phyloP scores from a whole-genome alignment of 257 asterid species.

The Voacanga thouarsii region DNA sequence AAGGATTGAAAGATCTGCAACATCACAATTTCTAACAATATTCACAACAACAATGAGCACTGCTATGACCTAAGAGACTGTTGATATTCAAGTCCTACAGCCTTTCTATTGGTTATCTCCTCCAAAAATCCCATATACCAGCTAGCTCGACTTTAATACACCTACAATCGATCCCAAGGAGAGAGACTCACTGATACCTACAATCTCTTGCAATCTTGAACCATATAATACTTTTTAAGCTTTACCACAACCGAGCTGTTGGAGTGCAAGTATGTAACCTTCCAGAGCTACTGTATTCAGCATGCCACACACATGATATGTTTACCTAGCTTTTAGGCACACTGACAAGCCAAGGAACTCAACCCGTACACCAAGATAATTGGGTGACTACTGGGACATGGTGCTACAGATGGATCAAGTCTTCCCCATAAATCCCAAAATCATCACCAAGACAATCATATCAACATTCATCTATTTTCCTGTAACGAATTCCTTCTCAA shows the following conservation, averaged over 20 bases:
- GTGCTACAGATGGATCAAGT: neutral
- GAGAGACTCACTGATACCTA: neutral
- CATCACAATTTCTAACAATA: neutral
- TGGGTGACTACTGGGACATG: neutral
- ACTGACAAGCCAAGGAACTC: neutral
- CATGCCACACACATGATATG: neutral
- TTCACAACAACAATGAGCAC: neutral
- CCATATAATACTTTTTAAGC: too few relatives aligned
- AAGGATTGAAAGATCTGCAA: neutral
- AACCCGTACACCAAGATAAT: neutral
- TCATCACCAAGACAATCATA: neutral
- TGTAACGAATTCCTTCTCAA: constrained; percentile 88
- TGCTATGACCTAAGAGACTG: too few relatives aligned
- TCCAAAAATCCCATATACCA: neutral
- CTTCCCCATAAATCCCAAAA: neutral
- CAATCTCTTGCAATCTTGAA: neutral
- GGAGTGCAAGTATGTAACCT: neutral
- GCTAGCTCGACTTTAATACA: neutral
- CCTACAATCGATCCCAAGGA: neutral
- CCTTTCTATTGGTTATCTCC: neutral
- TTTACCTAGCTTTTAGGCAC: neutral
- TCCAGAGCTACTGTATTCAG: neutral
- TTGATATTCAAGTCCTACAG: neutral
- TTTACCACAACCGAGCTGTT: too few relatives aligned
- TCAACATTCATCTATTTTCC: constrained; percentile 21